Conservation (phyloP, 768 basidiomycete species). For the Pulveroboletus sp. region DNA sequence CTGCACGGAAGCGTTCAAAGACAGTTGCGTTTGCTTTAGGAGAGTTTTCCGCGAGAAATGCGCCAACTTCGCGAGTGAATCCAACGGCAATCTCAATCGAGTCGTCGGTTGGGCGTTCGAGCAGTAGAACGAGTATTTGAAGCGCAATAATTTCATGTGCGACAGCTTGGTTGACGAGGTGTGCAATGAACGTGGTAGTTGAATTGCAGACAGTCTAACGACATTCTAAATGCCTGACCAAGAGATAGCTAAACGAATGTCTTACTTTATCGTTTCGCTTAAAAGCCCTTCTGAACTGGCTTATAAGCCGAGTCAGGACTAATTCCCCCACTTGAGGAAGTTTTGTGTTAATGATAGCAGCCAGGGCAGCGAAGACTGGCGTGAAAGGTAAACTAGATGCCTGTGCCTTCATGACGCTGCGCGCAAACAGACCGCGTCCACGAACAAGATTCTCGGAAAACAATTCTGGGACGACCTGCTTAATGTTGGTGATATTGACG, state of each 20-base stretch:
- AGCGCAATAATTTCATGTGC: constrained; percentile 93
- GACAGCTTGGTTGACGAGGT: constrained; percentile 90
- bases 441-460: constrained; percentile 93
- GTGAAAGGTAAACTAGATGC: constrained; percentile 96
- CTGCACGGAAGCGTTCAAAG: constrained; percentile 94
- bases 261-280: constrained; percentile 96
- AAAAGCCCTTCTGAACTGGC: constrained; percentile 91
- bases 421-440: constrained; percentile 85
- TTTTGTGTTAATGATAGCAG: constrained; percentile 95
- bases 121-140: constrained; percentile 90
- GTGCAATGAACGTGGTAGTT: constrained; percentile 84
- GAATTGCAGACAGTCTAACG: constrained; percentile 86
- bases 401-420: constrained; percentile 98
- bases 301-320: constrained; percentile 80
- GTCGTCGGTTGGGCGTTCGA: constrained; percentile 95
- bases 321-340: constrained; percentile 95
- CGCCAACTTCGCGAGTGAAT: constrained; percentile 95
- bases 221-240: neutral
- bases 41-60: constrained; percentile 88
- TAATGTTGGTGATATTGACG: constrained; percentile 96
- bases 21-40: constrained; percentile 94
- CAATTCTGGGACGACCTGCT: constrained; percentile 84
- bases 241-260: neutral
- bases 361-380: constrained; percentile 91
- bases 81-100: constrained; percentile 98